Conservation (phyloP, 805 yeast genomes). For the Candida sonorensis region DNA sequence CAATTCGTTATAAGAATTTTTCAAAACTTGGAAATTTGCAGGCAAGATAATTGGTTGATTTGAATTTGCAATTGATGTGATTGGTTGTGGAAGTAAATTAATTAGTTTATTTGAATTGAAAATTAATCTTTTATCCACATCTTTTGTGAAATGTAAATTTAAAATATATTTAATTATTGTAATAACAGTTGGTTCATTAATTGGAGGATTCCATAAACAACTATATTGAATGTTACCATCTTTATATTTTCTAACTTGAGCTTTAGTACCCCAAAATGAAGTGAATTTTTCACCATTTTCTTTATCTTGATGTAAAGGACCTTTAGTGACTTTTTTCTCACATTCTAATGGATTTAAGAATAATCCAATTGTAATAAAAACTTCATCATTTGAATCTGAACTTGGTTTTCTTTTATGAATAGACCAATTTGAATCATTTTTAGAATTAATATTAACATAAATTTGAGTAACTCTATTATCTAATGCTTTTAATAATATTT, state of each 20-base stretch:
- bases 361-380: constrained; percentile 49
- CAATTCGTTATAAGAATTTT: constrained; percentile 46
- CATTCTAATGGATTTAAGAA: constrained; percentile 62
- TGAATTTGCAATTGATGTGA: constrained; percentile 46
- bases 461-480: constrained; percentile 41
- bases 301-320: constrained; percentile 62
- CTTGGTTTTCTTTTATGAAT: constrained; percentile 49
- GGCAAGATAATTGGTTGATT: constrained; percentile 42
- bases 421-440: constrained; percentile 27
- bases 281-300: constrained; percentile 61
- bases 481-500: constrained; percentile 49
- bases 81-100: constrained; percentile 50
- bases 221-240: constrained; percentile 89
- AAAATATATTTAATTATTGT: constrained; percentile 60
- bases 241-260: constrained; percentile 84
- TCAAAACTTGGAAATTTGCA: constrained; percentile 34
- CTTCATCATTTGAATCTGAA: constrained; percentile 20
- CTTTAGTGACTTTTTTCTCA: constrained; percentile 80
- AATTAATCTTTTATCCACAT: constrained; percentile 29
- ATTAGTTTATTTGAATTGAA: constrained; percentile 40
- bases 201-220: constrained; percentile 70
- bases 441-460: constrained; percentile 22
- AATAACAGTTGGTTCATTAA: constrained; percentile 54
- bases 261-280: constrained; percentile 82
- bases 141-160: constrained; percentile 50